phyloP scores from a whole-genome alignment of 768 basidiomycete genomes.

The Arthromyces matolae region DNA sequence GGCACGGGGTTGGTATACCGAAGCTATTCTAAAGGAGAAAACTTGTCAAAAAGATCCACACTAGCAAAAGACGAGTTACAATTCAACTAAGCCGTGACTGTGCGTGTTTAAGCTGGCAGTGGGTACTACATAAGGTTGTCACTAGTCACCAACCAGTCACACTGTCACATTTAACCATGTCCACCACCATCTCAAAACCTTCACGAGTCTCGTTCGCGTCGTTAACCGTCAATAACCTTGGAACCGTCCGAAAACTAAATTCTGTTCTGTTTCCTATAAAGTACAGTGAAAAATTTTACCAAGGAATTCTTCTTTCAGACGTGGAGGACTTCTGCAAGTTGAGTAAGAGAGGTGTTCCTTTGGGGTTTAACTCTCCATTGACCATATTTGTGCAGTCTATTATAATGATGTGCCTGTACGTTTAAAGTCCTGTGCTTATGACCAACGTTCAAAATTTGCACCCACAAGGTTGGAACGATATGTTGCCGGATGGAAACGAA shows the following conservation, averaged over 20 bases:
- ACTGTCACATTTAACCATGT: slow-evolving; percentile 14
- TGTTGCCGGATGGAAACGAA: slow-evolving; percentile 80
- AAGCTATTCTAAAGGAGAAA: too few species aligned
- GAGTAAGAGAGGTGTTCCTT: slow-evolving; percentile 41
- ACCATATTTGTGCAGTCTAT: slow-evolving; percentile 53
- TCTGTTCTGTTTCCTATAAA: slow-evolving; percentile 86
- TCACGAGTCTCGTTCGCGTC: slow-evolving; percentile 67
- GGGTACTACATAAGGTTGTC: too few species aligned
- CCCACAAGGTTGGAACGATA: slow-evolving; percentile 67
- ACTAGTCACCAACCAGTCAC: too few species aligned
- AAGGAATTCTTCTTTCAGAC: slow-evolving; percentile 70
- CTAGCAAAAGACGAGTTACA: too few species aligned
- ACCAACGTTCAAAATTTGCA: slow-evolving; percentile 12
- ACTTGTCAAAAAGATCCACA: too few species aligned
- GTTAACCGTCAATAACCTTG: slow-evolving; percentile 79
- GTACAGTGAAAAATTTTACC: slow-evolving; percentile 87
- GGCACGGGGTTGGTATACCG: too few species aligned
- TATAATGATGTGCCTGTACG: slow-evolving; percentile 83
- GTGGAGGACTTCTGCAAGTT: slow-evolving; percentile 87
- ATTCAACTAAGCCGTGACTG: too few species aligned
- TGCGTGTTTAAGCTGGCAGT: too few species aligned
- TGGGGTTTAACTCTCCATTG: slow-evolving; percentile 2
- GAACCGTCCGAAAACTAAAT: slow-evolving; percentile 66
- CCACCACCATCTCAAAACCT: slow-evolving; percentile 15
- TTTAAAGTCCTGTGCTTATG: slow-evolving; percentile 12